Base-by-base conservation (phyloP, 805 yeast species). In the Diddensiella santjacobensis region DNA sequence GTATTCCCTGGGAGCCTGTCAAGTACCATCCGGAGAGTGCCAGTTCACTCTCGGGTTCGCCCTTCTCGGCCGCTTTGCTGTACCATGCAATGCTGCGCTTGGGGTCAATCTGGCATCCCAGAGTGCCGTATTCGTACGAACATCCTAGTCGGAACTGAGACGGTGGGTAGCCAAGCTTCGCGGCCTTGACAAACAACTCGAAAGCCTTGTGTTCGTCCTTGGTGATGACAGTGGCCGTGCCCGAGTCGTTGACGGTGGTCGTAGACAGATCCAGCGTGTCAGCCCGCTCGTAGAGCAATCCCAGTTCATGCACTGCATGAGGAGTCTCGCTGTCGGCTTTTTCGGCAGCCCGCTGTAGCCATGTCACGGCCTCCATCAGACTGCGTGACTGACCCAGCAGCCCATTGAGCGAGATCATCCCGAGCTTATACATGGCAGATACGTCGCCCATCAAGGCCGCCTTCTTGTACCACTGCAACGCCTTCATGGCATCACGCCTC, bases 21-120 rank as follows among this genome's bases (percentile, higher is more conserved):
- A 85, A 71, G 60, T 83, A 84, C 93, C 93, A 86, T 15, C 89
- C 89, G 50, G 84, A 78, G 30, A 85, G 66, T 0, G 87, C 87
- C 61, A 85, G 70, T 61, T 84, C 84, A 2, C 87, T 82, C 58
- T 81, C 78, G 0, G 83, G 73, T 57, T 83, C 82, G 13, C 83
- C 84, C 50, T 74, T 71, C 38, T 71, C 74, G 41, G 89, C 87
- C 2, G 87, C 83, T 46, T 78, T 71, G 6, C 82, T 71, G 63
- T 84, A 86, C 90, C 91, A 86, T 11, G 84, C 84, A 42, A 85
- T 73, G 5, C 85, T 78, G 52, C 77, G 74, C 46, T 72, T 69
- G 3, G 86, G 74, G 54, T 80, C 80, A 1, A 78, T 69, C 2
- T 68, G 60, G 45, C 80, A 68, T 2, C 75, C 75, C 22, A 79